Evolutionary conservation across 768 basidiomycete species (phyloP).

Genomic region (Suillus fuscotomentosus): DNA sequence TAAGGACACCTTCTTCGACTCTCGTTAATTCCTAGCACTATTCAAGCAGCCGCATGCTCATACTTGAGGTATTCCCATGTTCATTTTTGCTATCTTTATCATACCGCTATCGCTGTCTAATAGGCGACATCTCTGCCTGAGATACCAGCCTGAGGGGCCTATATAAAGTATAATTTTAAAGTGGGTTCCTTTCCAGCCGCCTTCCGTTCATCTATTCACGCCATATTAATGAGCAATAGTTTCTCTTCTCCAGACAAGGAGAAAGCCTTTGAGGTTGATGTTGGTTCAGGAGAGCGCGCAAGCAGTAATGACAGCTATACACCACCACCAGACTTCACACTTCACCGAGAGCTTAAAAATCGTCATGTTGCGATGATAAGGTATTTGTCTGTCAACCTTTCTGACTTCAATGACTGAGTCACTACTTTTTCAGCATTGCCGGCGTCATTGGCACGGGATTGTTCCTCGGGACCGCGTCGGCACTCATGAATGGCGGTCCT

Average conservation of each 20-base stretch:
- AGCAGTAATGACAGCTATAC: background rate
- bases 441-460: slow-evolving; percentile 44
- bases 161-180: slow-evolving; percentile 30
- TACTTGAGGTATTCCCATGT: slow-evolving; percentile 1
- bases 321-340: background rate
- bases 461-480: slow-evolving; percentile 33
- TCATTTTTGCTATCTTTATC: background rate
- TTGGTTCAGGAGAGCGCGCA: background rate
- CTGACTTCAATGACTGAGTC: background rate
- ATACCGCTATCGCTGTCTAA: background rate
- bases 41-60: background rate
- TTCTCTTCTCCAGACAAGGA: background rate
- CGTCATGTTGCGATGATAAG: slow-evolving; percentile 38
- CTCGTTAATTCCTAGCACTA: background rate
- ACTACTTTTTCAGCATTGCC: slow-evolving; percentile 19
- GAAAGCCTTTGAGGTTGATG: background rate
- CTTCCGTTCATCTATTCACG: background rate
- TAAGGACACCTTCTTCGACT: background rate
- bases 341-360: slow-evolving; percentile 31
- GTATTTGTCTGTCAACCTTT: slow-evolving; percentile 5
- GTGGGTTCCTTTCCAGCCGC: background rate
- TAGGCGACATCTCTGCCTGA: background rate
- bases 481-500: slow-evolving; percentile 43
- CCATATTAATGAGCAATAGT: background rate
- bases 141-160: slow-evolving; percentile 20